Percentiles rank a stretch among this genome's conserved stretches.
Evolutionary conservation across 2,329 filamentous ascomycete species (phyloP).

Genomic region (Proliferodiscus dingleyae): DNA sequence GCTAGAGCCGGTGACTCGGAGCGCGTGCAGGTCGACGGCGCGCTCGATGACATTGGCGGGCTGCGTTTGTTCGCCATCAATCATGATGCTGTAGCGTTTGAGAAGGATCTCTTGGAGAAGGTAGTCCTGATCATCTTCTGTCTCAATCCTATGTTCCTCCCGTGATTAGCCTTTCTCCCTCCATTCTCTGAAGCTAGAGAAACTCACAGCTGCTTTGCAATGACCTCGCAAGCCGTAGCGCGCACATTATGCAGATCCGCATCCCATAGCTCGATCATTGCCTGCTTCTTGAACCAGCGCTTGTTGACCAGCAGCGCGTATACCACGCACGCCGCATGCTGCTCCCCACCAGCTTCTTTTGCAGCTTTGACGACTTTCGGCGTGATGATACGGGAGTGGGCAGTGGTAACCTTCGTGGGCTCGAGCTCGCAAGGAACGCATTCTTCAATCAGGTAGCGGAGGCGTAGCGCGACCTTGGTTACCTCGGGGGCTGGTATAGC

Average conservation of each 20-base stretch:
- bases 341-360: constrained; percentile 70
- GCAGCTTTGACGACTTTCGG: constrained; percentile 73
- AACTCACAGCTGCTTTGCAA: constrained; percentile 70
- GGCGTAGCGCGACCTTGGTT: constrained; percentile 80
- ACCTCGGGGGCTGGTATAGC: constrained; percentile 74
- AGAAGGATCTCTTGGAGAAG: constrained; percentile 78
- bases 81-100: constrained; percentile 79
- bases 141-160: constrained; percentile 65
- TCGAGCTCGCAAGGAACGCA: constrained; percentile 88
- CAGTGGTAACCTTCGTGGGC: constrained; percentile 64
- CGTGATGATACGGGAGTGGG: constrained; percentile 85
- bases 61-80: constrained; percentile 64
- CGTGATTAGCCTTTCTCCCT: background rate
- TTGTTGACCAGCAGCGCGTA: constrained; percentile 37
- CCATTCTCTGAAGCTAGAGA: background rate
- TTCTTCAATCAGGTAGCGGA: constrained; percentile 87
- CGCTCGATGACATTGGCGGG: constrained; percentile 89
- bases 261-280: constrained; percentile 82
- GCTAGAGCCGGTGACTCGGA: constrained; percentile 82
- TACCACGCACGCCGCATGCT: constrained; percentile 71
- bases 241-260: constrained; percentile 75
- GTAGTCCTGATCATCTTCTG: constrained; percentile 72
- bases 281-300: constrained; percentile 74
- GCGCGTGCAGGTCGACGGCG: constrained; percentile 85
- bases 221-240: constrained; percentile 79